phyloP scores from a whole-genome alignment of 768 basidiomycete species.

The Psilocybe azurescens region DNA sequence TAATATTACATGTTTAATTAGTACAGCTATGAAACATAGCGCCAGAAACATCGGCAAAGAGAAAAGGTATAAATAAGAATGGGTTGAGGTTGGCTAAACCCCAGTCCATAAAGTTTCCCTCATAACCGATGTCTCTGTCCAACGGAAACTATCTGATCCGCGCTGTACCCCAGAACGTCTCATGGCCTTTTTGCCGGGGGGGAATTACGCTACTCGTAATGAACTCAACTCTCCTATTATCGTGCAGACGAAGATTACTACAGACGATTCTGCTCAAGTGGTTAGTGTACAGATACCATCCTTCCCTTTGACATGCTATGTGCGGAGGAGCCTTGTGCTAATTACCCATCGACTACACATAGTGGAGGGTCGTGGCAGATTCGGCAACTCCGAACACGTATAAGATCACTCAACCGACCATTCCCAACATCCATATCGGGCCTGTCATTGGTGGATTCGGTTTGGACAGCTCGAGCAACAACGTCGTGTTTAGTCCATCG shows the following conservation, averaged over 20 bases:
- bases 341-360: not conserved
- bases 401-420: not conserved
- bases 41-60: too few relatives aligned
- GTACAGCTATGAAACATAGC: too few relatives aligned
- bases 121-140: not conserved
- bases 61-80: too few relatives aligned
- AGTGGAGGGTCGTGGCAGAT: not conserved
- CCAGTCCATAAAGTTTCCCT: too few relatives aligned
- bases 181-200: not conserved
- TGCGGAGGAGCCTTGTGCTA: not conserved
- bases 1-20: too few relatives aligned
- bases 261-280: not conserved
- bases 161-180: not conserved
- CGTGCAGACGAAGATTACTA: not conserved
- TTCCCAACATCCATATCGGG: not conserved
- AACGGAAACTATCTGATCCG: not conserved
- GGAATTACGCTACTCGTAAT: not conserved
- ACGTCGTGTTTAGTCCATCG: not conserved
- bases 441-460: constrained; percentile 4
- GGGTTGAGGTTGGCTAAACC: too few relatives aligned
- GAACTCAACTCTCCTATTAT: not conserved
- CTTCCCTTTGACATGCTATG: too few relatives aligned
- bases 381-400: not conserved
- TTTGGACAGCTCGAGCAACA: not conserved
- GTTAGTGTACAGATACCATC: not conserved